phyloP scores from a whole-genome alignment of 1,139 yeast genomes.

The Kodamaea anthophila region DNA sequence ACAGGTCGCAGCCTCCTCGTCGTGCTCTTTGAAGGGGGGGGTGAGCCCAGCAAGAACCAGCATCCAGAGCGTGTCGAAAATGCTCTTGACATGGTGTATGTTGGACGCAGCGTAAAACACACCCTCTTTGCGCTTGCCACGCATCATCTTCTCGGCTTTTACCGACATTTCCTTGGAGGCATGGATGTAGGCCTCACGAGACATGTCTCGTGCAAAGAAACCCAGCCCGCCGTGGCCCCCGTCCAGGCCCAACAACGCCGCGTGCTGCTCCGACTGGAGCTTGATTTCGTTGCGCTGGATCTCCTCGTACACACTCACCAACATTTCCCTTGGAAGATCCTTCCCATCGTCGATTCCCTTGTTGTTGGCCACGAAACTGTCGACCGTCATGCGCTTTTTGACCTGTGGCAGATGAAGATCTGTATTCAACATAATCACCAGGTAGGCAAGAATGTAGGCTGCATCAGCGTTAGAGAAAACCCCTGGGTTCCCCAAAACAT shows the following conservation, averaged over 20 bases:
- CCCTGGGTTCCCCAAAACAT: conserved; percentile 78
- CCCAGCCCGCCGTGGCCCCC: conserved; percentile 39
- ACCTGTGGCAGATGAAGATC: conserved; percentile 89
- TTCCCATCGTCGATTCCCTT: conserved; percentile 91
- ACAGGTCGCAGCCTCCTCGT: conserved; percentile 66
- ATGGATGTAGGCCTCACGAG: conserved; percentile 81
- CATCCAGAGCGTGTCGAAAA: conserved; percentile 96
- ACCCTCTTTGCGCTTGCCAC: conserved; percentile 31
- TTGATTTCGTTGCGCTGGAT: conserved; percentile 82
- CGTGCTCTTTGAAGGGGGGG: conserved; percentile 86
- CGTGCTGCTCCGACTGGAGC: conserved; percentile 88
- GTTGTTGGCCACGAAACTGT: conserved; percentile 80
- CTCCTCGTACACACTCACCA: conserved; percentile 66
- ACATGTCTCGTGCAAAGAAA: conserved; percentile 70
- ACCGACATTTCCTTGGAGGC: conserved; percentile 90
- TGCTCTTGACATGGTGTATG: conserved; percentile 85
- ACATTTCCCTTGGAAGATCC: conserved; percentile 70
- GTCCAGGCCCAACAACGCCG: conserved; percentile 74
- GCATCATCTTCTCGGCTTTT: conserved; percentile 81
- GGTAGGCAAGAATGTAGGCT: conserved; percentile 87
- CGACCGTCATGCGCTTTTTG: conserved; percentile 79
- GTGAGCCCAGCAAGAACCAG: conserved; percentile 90
- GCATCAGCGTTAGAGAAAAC: conserved; percentile 89
- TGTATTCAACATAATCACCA: conserved; percentile 88
- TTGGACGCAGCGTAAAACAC: conserved; percentile 56